Percentiles rank a stretch among this genome's conserved stretches.
Conservation (phyloP, 371 early-diverging fungal species). For the Mortierella sp. region DNA sequence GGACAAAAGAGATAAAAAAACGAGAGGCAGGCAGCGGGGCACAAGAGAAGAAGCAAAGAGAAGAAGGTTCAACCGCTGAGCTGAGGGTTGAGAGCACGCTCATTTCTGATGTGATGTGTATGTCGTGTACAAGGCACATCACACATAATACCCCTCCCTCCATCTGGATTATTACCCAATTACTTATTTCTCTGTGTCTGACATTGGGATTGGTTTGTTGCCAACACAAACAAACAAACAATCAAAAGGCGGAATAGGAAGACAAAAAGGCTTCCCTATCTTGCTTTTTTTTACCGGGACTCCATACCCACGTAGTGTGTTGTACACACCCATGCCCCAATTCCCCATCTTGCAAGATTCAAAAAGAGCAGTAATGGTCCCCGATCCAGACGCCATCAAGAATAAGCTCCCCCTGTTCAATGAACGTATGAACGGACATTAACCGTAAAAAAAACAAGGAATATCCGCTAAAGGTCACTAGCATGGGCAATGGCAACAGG, state of each 20-base stretch:
- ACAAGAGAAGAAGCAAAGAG: not conserved
- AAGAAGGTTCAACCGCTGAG: slow-evolving; percentile 17
- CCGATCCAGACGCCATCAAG: not conserved
- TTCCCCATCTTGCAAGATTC: not conserved
- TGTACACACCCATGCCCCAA: too few relatives aligned
- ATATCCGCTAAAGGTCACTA: not conserved
- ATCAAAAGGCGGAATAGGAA: too few relatives aligned
- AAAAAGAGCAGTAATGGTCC: not conserved
- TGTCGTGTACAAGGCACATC: too few relatives aligned
- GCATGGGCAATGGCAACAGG: not conserved
- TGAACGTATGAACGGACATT: not conserved
- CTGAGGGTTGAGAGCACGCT: slow-evolving; percentile 4
- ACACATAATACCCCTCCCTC: not conserved
- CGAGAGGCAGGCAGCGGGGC: too few relatives aligned
- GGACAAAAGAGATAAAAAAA: not conserved
- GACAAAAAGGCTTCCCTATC: not conserved
- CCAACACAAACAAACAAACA: not conserved
- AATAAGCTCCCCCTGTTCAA: not conserved
- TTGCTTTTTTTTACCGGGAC: not conserved
- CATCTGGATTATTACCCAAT: slow-evolving; percentile 8
- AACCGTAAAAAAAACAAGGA: not conserved
- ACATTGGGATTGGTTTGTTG: not conserved
- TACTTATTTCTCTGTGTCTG: not conserved
- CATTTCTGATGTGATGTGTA: not conserved
- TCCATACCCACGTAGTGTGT: not conserved